Evolutionary conservation across 2,329 filamentous ascomycete genomes (phyloP).

Genomic region (Alternaria consortialis): DNA sequence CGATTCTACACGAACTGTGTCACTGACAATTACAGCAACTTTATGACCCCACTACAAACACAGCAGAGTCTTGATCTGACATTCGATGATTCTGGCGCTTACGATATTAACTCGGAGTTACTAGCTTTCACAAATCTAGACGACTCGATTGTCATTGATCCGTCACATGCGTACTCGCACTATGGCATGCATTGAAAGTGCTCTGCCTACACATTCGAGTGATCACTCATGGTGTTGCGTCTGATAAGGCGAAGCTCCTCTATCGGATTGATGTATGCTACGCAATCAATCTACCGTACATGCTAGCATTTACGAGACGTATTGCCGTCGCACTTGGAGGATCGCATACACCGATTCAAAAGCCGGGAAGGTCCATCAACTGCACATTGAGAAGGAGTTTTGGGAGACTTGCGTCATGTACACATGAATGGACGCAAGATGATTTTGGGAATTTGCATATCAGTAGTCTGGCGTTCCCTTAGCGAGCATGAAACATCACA

Average conservation of each 20-base stretch:
- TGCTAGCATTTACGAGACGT: too few species aligned
- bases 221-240: too few species aligned
- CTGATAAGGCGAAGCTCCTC: too few species aligned
- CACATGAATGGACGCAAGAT: background rate
- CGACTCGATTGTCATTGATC: constrained; percentile 42
- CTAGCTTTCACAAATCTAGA: constrained; percentile 43
- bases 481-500: background rate
- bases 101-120: constrained; percentile 43
- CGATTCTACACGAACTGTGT: background rate
- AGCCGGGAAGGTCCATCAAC: background rate
- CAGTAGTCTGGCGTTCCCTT: background rate
- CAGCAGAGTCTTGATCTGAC: constrained; percentile 46
- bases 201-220: too few species aligned
- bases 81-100: constrained; percentile 44
- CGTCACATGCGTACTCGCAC: constrained; percentile 29
- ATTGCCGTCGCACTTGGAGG: background rate
- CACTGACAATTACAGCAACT: constrained; percentile 30
- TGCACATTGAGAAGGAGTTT: background rate
- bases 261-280: too few species aligned
- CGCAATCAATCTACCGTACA: too few species aligned
- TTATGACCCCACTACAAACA: constrained; percentile 45
- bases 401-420: background rate
- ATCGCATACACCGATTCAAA: too few species aligned
- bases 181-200: constrained; percentile 4
- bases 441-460: background rate